phyloP scores from a whole-genome alignment of 1,284 basidiomycete species.

The Volvariella volvacea region DNA sequence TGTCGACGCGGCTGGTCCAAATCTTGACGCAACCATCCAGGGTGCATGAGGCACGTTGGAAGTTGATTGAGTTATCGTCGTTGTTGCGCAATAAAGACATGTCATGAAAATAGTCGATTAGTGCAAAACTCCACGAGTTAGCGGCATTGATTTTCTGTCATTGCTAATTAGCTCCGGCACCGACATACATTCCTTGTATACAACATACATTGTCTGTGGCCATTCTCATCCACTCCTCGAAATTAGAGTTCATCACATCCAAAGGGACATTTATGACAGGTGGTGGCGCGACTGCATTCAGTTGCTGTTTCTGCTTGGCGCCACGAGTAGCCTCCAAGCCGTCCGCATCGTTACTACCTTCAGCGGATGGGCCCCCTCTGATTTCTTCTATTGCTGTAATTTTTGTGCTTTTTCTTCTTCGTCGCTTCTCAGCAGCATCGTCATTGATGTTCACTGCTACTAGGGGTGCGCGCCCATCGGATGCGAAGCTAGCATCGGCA shows the following conservation, averaged over 20 bases:
- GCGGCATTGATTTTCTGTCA: conserved; percentile 95
- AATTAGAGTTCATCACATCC: conserved; percentile 84
- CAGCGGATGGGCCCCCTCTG: conserved; percentile 47
- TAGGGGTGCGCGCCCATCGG: conserved; percentile 42
- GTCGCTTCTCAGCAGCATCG: conserved; percentile 72
- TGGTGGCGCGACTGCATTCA: conserved; percentile 54
- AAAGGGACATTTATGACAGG: conserved; percentile 57
- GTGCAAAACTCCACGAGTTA: conserved; percentile 97
- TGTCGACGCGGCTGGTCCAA: conserved; percentile 97
- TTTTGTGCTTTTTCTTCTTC: conserved; percentile 68
- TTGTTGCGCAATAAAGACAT: conserved; percentile 94
- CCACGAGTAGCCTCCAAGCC: conserved; percentile 34
- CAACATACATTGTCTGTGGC: conserved; percentile 91
- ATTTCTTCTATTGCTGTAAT: conserved; percentile 42
- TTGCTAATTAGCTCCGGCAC: neutral
- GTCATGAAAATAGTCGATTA: conserved; percentile 99
- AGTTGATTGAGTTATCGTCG: conserved; percentile 93
- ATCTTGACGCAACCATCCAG: conserved; percentile 99
- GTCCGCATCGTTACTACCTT: conserved; percentile 25
- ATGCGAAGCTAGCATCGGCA: conserved; percentile 43
- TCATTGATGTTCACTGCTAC: conserved; percentile 70
- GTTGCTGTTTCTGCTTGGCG: conserved; percentile 53
- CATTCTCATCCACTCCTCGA: conserved; percentile 99
- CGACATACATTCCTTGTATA: conserved; percentile 8
- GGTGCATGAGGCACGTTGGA: conserved; percentile 96